Percentiles rank a stretch among this genome's conserved stretches.
Evolutionary conservation across 2,329 filamentous ascomycete genomes (phyloP).

Genomic region (Trichoderma aggressivum): DNA sequence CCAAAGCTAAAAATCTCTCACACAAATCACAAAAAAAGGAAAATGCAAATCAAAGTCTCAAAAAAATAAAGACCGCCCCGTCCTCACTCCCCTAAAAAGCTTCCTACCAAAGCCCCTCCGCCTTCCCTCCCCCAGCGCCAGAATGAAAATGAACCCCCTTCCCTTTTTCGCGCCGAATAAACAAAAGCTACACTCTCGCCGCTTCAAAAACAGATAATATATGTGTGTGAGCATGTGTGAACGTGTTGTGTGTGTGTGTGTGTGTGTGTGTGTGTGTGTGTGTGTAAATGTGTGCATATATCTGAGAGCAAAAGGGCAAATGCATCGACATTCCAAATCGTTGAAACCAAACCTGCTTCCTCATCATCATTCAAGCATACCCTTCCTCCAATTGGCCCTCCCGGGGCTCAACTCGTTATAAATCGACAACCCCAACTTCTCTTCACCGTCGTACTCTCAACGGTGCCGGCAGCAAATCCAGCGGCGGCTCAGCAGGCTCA

Average conservation of each 20-base stretch:
- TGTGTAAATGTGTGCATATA: not conserved
- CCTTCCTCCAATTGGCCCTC: not conserved
- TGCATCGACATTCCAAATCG: not conserved
- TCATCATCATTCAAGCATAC: not conserved
- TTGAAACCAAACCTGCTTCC: not conserved
- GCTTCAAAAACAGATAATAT: not conserved
- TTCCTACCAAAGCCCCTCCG: not conserved
- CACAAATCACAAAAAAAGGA: not conserved
- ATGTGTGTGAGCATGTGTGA: not conserved
- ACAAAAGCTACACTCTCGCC: not conserved
- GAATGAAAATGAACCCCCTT: not conserved
- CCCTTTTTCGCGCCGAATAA: not conserved
- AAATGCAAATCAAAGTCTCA: not conserved
- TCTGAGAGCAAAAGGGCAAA: not conserved
- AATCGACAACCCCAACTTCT: not conserved
- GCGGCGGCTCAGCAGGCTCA: conserved; percentile 37
- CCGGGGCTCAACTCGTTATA: not conserved
- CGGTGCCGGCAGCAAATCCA: conserved; percentile 35
- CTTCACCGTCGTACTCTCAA: conserved; percentile 32
- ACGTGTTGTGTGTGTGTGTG: not conserved
- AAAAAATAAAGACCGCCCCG: not conserved
- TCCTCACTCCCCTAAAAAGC: not conserved
- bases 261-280: not conserved
- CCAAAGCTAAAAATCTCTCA: not conserved
- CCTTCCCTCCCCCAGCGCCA: not conserved